A percentile compares a stretch with the other conserved stretches of the same genome.
Evolutionary conservation across 2,329 filamentous ascomycete genomes (phyloP).

Genomic region (Aspergillus clavatus): DNA sequence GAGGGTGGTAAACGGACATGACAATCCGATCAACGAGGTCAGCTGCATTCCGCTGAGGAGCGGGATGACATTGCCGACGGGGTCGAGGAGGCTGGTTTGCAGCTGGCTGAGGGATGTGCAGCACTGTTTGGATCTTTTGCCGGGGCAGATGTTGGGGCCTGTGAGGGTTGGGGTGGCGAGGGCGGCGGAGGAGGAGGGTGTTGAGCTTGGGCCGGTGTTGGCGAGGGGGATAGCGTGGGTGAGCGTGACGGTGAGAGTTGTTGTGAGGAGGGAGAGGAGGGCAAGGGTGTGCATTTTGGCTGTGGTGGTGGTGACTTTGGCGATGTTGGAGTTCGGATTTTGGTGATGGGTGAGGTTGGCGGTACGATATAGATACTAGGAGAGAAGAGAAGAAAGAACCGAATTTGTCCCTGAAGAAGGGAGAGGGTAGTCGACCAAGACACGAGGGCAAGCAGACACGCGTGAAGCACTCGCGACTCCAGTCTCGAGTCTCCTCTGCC

Average conservation of each 20-base stretch:
- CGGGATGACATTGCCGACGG: constrained; percentile 20
- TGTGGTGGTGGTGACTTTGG: neutral
- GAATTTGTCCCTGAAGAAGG: too few species aligned
- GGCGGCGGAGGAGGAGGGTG: constrained; percentile 1
- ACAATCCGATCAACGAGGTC: constrained; percentile 20
- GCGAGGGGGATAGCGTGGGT: constrained; percentile 2
- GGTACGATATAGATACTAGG: too few species aligned
- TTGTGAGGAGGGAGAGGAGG: constrained; percentile 4
- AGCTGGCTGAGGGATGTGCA: constrained; percentile 20
- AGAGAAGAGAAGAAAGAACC: too few species aligned
- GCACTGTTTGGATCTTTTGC: constrained; percentile 23
- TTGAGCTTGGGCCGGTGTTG: neutral
- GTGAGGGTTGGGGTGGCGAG: constrained; percentile 7
- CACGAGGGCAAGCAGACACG: too few species aligned
- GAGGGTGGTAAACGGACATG: constrained; percentile 20
- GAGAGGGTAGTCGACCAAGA: too few species aligned
- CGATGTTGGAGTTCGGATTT: too few species aligned
- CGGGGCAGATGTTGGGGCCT: constrained; percentile 20
- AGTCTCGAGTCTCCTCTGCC: too few species aligned
- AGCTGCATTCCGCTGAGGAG: constrained; percentile 16
- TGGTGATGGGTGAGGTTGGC: too few species aligned
- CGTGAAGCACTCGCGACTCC: too few species aligned
- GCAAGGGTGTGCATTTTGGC: constrained; percentile 3
- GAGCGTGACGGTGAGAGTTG: constrained; percentile 5
- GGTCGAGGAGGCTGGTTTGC: constrained; percentile 11